Conservation (phyloP, 345 rosid species). For the Hypericum perforatum region DNA sequence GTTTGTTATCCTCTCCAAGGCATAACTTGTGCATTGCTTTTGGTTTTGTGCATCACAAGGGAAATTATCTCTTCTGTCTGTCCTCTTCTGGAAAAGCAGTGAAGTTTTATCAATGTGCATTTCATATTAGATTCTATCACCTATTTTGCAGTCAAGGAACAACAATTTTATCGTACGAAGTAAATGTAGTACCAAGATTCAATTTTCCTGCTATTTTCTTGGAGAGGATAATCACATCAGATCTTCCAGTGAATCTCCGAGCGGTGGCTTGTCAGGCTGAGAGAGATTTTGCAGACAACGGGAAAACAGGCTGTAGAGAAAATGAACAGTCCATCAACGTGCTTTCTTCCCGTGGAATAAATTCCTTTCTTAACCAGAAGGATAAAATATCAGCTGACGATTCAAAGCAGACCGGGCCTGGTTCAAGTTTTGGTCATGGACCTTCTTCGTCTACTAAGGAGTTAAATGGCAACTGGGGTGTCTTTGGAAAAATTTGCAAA, state of each 20-base stretch:
- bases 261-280: constrained; percentile 84
- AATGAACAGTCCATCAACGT: constrained; percentile 22
- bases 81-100: no score
- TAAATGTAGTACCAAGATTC: constrained; percentile 81
- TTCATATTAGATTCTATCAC: neutral
- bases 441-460: constrained; percentile 39
- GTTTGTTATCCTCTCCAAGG: no score
- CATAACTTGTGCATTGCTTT: no score
- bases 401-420: constrained; percentile 21
- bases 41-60: no score
- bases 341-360: constrained; percentile 24
- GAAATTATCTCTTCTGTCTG: no score
- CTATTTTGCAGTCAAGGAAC: constrained; percentile 38
- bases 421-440: constrained; percentile 31
- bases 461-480: constrained; percentile 57
- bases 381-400: constrained; percentile 19
- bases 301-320: constrained; percentile 24
- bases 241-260: constrained; percentile 87
- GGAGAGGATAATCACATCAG: constrained; percentile 88
- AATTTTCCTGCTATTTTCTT: constrained; percentile 89
- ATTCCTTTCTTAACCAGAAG: constrained; percentile 17
- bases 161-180: constrained; percentile 64
- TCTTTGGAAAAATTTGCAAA: constrained; percentile 68
- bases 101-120: no score
- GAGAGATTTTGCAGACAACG: constrained; percentile 32